Percentiles rank a stretch among this genome's conserved stretches.
These are phyloP conservation scores for Berkeleyomyces rouxiae DNA, from an alignment of 2,329 filamentous ascomycete species.

Conservation along the genomic window DNA sequence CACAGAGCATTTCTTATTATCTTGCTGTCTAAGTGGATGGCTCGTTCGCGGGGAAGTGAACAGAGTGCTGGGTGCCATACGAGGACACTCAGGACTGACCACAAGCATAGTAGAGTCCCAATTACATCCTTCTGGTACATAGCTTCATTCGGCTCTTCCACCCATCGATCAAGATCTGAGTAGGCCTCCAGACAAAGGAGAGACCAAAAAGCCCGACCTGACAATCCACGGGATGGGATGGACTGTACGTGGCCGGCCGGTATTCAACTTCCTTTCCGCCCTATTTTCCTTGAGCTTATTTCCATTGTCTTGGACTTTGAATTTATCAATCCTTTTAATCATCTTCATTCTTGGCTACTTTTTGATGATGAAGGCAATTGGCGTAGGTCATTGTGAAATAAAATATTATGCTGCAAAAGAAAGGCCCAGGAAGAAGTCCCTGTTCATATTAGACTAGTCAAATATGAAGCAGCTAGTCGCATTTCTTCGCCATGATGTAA, in stretches of 20 bases:
- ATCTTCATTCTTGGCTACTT: too few relatives aligned
- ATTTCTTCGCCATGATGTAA: background rate
- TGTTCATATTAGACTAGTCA: too few relatives aligned
- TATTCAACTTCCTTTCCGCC: background rate
- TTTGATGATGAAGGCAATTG: too few relatives aligned
- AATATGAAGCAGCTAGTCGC: too few relatives aligned
- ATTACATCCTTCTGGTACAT: too few relatives aligned
- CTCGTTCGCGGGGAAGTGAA: background rate
- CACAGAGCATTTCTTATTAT: background rate
- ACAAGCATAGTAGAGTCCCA: too few relatives aligned
- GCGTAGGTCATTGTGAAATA: too few relatives aligned
- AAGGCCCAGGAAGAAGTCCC: background rate
- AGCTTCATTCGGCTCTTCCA: too few relatives aligned
- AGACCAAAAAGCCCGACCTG: background rate
- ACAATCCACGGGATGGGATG: too few relatives aligned
- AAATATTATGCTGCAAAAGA: background rate
- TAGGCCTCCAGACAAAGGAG: background rate
- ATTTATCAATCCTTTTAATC: background rate
- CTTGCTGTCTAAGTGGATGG: background rate
- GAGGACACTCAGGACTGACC: background rate
- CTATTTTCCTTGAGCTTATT: conserved; percentile 1
- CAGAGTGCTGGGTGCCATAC: background rate
- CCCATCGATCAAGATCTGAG: too few relatives aligned
- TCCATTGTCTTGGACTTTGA: background rate
- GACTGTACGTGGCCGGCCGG: too few relatives aligned